These are phyloP conservation scores for Nakazawaea ishiwadae DNA, from an alignment of 805 yeast genomes.

Conservation along the genomic window DNA sequence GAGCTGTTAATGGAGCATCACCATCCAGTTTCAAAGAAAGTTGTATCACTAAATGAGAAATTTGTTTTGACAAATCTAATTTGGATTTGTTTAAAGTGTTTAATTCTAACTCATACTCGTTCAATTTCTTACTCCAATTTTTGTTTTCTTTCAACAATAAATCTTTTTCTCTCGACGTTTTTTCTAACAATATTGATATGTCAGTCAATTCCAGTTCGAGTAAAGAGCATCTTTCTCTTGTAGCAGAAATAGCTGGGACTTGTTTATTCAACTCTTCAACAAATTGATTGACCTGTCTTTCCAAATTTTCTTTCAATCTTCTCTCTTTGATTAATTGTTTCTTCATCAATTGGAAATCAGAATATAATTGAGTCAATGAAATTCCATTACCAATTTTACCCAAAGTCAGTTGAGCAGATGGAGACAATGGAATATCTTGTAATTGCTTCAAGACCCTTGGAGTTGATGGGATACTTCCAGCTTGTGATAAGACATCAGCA, in stretches of 20 bases:
- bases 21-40: conserved; percentile 51
- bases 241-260: conserved; percentile 70
- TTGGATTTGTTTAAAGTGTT: conserved; percentile 50
- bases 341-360: conserved; percentile 60
- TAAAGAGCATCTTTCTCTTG: conserved; percentile 51
- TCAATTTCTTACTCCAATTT: conserved; percentile 23
- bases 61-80: conserved; percentile 74
- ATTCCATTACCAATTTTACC: conserved; percentile 37
- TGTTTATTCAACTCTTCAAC: conserved; percentile 73
- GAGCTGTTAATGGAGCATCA: conserved; percentile 56
- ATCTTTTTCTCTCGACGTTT: conserved; percentile 44
- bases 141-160: conserved; percentile 29
- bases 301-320: conserved; percentile 64
- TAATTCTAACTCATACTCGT: conserved; percentile 44
- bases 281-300: conserved; percentile 65
- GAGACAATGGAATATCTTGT: conserved; percentile 38
- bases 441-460: conserved; percentile 34
- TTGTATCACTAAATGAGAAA: conserved; percentile 70
- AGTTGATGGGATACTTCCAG: conserved; percentile 33
- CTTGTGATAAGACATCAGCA: conserved; percentile 20
- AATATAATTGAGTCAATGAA: conserved; percentile 59
- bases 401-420: conserved; percentile 55
- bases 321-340: conserved; percentile 67
- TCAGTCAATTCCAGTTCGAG: conserved; percentile 54
- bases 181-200: conserved; percentile 51